These are phyloP conservation scores for Prinsepia uniflora DNA, from an alignment of 306 rosid genomes.

Conservation along the genomic window DNA sequence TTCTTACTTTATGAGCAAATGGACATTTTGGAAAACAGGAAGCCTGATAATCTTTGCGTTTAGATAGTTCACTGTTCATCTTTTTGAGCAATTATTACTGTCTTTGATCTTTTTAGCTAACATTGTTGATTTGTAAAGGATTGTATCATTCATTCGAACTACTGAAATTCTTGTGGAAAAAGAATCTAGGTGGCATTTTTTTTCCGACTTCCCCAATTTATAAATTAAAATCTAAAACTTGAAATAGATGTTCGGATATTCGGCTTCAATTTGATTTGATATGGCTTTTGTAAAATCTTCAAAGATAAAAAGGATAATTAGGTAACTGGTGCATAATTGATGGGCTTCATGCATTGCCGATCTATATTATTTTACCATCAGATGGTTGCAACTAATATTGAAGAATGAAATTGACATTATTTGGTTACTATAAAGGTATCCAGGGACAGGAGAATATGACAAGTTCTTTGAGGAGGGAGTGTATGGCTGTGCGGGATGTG, in stretches of 20 bases:
- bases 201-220: not conserved
- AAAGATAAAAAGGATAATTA: not conserved
- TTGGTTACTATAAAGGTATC: conserved; percentile 45
- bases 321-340: not conserved
- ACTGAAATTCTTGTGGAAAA: not conserved
- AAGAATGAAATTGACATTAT: not conserved
- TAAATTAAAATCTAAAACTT: not conserved
- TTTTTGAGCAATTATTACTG: too few relatives aligned
- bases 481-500: conserved; percentile 64
- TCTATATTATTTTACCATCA: not conserved
- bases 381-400: too few relatives aligned
- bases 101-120: not conserved
- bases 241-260: not conserved
- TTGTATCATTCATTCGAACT: not conserved
- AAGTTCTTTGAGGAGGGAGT: conserved; percentile 68
- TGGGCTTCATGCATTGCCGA: not conserved
- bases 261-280: not conserved
- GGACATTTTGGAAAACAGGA: not conserved
- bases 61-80: too few relatives aligned
- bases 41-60: not conserved
- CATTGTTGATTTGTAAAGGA: not conserved
- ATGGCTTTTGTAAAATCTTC: not conserved
- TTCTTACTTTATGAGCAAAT: not conserved
- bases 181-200: not conserved
- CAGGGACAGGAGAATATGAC: conserved; percentile 70